These are phyloP conservation scores for Brettanomyces bruxellensis DNA, from an alignment of 805 yeast genomes.

Conservation along the genomic window DNA sequence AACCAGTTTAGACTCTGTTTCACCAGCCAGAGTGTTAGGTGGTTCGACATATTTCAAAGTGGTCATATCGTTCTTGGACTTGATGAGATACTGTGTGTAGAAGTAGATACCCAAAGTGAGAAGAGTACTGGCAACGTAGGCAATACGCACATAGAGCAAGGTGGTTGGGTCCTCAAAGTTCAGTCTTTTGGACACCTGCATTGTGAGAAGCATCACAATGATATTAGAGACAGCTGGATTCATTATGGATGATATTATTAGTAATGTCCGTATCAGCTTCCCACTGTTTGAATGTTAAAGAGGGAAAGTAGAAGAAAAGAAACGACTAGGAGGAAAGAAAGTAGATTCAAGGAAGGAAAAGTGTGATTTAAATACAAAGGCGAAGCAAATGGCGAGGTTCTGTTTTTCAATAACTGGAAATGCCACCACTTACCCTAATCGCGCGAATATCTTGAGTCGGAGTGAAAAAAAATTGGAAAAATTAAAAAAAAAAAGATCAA, in stretches of 20 bases:
- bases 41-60: slow-evolving; percentile 87
- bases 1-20: slow-evolving; percentile 61
- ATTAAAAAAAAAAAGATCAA: no score
- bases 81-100: slow-evolving; percentile 50
- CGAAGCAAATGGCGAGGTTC: no score
- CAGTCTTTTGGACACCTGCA: slow-evolving; percentile 85
- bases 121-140: slow-evolving; percentile 59
- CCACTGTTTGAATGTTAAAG: no score
- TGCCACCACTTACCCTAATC: no score
- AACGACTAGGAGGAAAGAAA: no score
- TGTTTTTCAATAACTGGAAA: no score
- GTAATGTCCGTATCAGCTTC: no score
- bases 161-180: slow-evolving; percentile 80
- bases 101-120: slow-evolving; percentile 60
- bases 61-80: slow-evolving; percentile 78
- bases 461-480: no score
- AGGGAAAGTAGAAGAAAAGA: no score
- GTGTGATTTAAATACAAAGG: no score
- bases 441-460: no score
- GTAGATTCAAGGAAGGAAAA: no score
- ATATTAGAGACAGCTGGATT: slow-evolving; percentile 85
- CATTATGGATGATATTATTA: slow-evolving; percentile 32
- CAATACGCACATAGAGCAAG: slow-evolving; percentile 64
- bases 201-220: slow-evolving; percentile 87
- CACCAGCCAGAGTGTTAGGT: slow-evolving; percentile 70